Base-by-base conservation (phyloP, 345 rosid genomes). In the Melastoma malabathricum region DNA sequence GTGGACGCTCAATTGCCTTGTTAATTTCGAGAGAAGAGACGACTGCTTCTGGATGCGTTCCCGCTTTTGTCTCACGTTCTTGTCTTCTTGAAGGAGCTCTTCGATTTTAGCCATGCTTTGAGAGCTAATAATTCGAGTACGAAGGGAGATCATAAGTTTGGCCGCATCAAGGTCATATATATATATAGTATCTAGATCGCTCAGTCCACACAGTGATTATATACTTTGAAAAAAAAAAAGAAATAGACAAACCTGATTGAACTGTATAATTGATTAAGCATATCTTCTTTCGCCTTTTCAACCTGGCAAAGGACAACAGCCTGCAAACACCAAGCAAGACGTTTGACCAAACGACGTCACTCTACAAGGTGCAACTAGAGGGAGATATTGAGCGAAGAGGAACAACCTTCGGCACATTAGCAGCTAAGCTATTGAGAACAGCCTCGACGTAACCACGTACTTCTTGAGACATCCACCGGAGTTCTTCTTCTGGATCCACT, bases 391-490 rank as follows among this genome's bases (percentile, higher is more conserved):
- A 50, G 49, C 43, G 16, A 39, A 61, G 48, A 55, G 46, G 60
- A 54, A 48, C 16, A 56, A 83, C 99, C 78, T 93, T 93, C 50
- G 99, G 99, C 57, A 93, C 94, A 64, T 93, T 93, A 62, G 99
- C 99, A 51, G 86, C 95, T 48, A 93, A 94, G 64, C 99, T 93
- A 77, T 93, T 88, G 39, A 93, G 95, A 68, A 93, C 99, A 38
- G 99, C 99, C 83, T 93, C 99, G 44, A 88, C 97, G 48, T 93
- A 93, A 61, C 99, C 97, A 1, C 97, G 97, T 6, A 93, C 95
- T 83, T 93, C 99, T 65, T 93, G 99, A 27, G 99, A 79, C 99
- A 93, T 93, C 99, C 99, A 93, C 47, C 94, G 72, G 18, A 93
- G 92, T 68, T 93, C 99, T 68, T 93, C 97, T 74, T 93, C 99